Conservation (phyloP, 768 basidiomycete genomes). For the Kondoa subrosea region DNA sequence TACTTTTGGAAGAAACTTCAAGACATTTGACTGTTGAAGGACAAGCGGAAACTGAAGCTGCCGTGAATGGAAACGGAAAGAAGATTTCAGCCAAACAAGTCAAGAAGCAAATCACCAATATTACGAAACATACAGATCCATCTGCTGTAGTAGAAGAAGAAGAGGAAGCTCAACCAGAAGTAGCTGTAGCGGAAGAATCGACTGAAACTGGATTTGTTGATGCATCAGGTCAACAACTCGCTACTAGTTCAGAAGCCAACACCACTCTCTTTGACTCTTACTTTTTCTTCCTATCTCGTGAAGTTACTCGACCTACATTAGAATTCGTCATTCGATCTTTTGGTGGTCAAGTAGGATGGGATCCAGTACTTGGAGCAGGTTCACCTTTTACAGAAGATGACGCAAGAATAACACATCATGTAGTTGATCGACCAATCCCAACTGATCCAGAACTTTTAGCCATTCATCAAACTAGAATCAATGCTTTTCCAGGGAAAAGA, state of each 20-base stretch:
- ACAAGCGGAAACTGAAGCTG: slow-evolving; percentile 32
- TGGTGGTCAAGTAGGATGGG: slow-evolving; percentile 82
- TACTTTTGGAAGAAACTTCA: slow-evolving; percentile 46
- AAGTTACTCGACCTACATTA: slow-evolving; percentile 75
- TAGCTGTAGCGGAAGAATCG: slow-evolving; percentile 23
- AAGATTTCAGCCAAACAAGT: slow-evolving; percentile 45
- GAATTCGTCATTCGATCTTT: slow-evolving; percentile 85
- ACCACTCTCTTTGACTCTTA: slow-evolving; percentile 63
- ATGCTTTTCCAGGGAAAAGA: slow-evolving; percentile 41
- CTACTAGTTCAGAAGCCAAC: slow-evolving; percentile 29
- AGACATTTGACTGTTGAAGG: slow-evolving; percentile 27
- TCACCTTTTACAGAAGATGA: slow-evolving; percentile 60
- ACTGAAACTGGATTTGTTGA: background rate
- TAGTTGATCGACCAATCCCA: slow-evolving; percentile 67
- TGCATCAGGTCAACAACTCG: slow-evolving; percentile 22
- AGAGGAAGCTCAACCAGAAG: background rate
- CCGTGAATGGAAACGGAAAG: slow-evolving; percentile 25
- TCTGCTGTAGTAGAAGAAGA: slow-evolving; percentile 6
- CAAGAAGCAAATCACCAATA: slow-evolving; percentile 33
- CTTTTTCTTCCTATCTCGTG: slow-evolving; percentile 84
- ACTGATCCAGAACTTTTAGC: slow-evolving; percentile 22
- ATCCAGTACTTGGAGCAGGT: slow-evolving; percentile 54
- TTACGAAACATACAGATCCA: slow-evolving; percentile 17
- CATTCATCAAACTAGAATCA: slow-evolving; percentile 23
- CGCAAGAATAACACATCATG: slow-evolving; percentile 76